Base-by-base conservation (phyloP, 306 rosid genomes). In the Chamaecrista fasciculata region DNA sequence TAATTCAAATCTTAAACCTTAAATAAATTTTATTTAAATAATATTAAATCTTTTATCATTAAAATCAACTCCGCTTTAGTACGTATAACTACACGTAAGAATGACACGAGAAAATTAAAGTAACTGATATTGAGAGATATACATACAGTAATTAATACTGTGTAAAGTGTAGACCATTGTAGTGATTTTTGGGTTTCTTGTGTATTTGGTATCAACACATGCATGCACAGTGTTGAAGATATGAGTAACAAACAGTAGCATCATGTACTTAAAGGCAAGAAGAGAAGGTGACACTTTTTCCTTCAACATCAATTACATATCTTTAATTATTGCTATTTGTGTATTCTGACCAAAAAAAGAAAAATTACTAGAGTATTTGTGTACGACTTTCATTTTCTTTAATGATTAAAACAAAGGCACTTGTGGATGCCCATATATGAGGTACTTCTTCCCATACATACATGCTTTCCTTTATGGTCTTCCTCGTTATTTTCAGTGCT, bases 401-500 rank as follows among this genome's bases (percentile, higher is more conserved):
- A n/a, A n/a, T n/a, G n/a, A n/a, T n/a, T n/a, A n/a, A n/a, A 23
- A 66, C 39, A 31, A 31, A 33, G 68, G 43, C 26, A 65, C 44
- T 26, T 72, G 75, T 66, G 75, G 62, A 42, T 72, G 49, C 71
- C 83, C 70, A 79, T 19, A n/a, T n/a, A n/a, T n/a, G n/a, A n/a
- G 66, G 40, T 24, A 33, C 72, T 55, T 29, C 59, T 4, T 20
- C 56, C 15, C n/a, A n/a, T n/a, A n/a, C n/a, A n/a, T 42, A 46
- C 69, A 53, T 79, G 76, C 76, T 79, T 79, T 64, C 39, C 58
- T 11, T 39, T n/a, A n/a, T 36, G 40, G 52, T 73, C 73, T 33
- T 70, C 62, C 75, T 79, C 74, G 78, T 81, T 73, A 73, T 77
- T 77, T 81, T 79, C 77, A 79, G 81, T 75, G 86, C 79, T 59